Evolutionary conservation across 495 filamentous ascomycete species (phyloP).

Genomic region (Penicilliopsis zonata): DNA sequence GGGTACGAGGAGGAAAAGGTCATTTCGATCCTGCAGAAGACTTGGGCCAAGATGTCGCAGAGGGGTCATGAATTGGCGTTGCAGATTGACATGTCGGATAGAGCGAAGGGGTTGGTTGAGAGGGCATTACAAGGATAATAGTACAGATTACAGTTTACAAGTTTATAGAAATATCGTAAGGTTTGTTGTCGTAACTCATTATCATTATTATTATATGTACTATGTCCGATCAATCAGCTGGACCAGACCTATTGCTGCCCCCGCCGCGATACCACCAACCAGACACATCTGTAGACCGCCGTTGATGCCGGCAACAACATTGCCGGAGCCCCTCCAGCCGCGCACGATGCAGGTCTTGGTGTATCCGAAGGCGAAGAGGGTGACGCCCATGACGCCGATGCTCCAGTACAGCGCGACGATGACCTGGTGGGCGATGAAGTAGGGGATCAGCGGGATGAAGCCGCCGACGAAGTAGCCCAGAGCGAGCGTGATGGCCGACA

Average conservation of each 20-base stretch:
- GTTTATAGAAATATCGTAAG: neutral
- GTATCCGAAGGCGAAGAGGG: slow-evolving; percentile 60
- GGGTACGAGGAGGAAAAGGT: slow-evolving; percentile 62
- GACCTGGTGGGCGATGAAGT: slow-evolving; percentile 51
- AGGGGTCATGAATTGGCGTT: slow-evolving; percentile 56
- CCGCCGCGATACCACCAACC: slow-evolving; percentile 53
- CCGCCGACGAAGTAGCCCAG: slow-evolving; percentile 64
- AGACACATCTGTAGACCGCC: slow-evolving; percentile 52
- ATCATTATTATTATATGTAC: too few relatives aligned
- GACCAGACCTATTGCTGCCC: slow-evolving; percentile 52
- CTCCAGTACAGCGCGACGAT: slow-evolving; percentile 51
- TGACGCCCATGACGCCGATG: slow-evolving; percentile 54
- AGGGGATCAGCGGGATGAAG: slow-evolving; percentile 59
- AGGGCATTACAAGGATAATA: slow-evolving; percentile 43
- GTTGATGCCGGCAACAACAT: slow-evolving; percentile 28
- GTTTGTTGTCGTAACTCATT: too few relatives aligned
- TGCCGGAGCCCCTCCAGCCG: slow-evolving; percentile 23
- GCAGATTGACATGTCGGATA: slow-evolving; percentile 48
- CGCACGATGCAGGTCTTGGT: slow-evolving; percentile 48
- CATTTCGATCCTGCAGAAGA: slow-evolving; percentile 61
- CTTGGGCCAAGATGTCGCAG: slow-evolving; percentile 72
- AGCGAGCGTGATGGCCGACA: slow-evolving; percentile 49
- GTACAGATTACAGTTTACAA: neutral
- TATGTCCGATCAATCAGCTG: slow-evolving; percentile 32
- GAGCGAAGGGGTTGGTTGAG: slow-evolving; percentile 44